Conservation (phyloP, 1,284 basidiomycete genomes). For the Trametes pubescens region DNA sequence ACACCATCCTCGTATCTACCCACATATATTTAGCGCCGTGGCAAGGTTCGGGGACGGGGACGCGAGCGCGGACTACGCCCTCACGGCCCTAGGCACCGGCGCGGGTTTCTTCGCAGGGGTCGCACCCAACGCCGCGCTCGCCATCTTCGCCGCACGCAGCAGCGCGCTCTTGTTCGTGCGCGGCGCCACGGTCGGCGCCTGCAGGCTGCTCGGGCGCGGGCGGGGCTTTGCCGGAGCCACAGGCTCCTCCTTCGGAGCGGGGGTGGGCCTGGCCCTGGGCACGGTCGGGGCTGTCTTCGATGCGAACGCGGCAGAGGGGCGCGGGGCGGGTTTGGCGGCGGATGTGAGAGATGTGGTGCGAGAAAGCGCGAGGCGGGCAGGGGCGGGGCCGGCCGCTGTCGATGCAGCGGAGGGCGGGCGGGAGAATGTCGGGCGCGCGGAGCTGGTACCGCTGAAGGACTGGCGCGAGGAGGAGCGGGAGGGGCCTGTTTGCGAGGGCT, state of each 20-base stretch:
- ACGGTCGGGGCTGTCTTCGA: conserved; percentile 15
- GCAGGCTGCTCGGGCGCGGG: conserved; percentile 62
- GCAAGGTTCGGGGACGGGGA: not conserved
- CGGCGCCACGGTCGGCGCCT: conserved; percentile 67
- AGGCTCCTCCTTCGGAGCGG: conserved; percentile 5
- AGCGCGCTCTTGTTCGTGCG: conserved; percentile 77
- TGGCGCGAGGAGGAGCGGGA: conserved; percentile 40
- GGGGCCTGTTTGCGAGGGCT: conserved; percentile 24
- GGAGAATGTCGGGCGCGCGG: conserved; percentile 31
- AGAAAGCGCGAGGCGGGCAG: conserved; percentile 44
- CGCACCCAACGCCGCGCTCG: conserved; percentile 32
- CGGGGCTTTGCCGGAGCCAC: conserved; percentile 35
- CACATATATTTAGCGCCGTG: not conserved
- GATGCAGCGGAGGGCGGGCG: conserved; percentile 41
- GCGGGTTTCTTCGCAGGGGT: conserved; percentile 26
- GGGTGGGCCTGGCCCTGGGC: conserved; percentile 26
- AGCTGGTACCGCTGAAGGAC: conserved; percentile 36
- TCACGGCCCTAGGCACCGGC: conserved; percentile 28
- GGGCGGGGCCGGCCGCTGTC: conserved; percentile 1
- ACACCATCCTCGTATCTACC: not conserved
- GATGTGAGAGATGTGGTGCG: conserved; percentile 23
- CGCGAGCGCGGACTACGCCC: conserved; percentile 18
- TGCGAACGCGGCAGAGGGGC: conserved; percentile 22
- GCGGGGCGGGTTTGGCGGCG: conserved; percentile 8
- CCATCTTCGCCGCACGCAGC: conserved; percentile 74